Base-by-base conservation (phyloP, 2,329 filamentous ascomycete genomes). In the Arthrobotrys pseudoclavata region DNA sequence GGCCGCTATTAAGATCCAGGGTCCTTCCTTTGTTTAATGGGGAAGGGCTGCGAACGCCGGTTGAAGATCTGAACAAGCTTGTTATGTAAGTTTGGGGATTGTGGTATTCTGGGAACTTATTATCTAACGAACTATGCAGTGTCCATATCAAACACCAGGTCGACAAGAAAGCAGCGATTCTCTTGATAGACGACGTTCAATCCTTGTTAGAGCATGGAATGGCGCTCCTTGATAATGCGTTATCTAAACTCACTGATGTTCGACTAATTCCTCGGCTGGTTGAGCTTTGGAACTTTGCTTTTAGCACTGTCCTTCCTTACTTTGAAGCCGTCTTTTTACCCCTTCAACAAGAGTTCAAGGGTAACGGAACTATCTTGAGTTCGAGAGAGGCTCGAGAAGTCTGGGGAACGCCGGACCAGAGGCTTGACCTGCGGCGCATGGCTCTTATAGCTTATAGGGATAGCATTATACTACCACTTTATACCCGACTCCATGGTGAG, bases 301-400 rank as follows among this genome's bases (percentile, higher is more conserved):
- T 97, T 82, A 95, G 93, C 1, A 92, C 89, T 5, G 92, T 98
- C 42, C 85, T 98, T 4, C 96, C 96, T 0, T 98, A 97, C 82
- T 90, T 99, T 81, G 95, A 98, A 85, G 94, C 95, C 0, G 94
- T 97, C 0, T 97, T 99, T 82, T 86, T 99, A 1, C 81, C 96
- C 94, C 85, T 99, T 0, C 96, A 99, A 82, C 88, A 97, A 10
- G 96, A 99, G 83, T 97, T 99, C 83, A 91, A 93, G 66, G 96
- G 95, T 4, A 88, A 88, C 55, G 96, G 96, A 15, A 86, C 89
- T 0, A 88, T 98, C 69, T 91, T 98, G 88, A 90, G 88, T 0
- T 84, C 88, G 0, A 90, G 93, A 4, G 91, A 96, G 84, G 92
- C 94, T 3, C 89, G 90, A 47, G 95, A 98, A 76, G 97, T 97